Percentiles rank a stretch among this genome's conserved stretches.
These are phyloP conservation scores for Leucocoprinus gongylophorus DNA, from an alignment of 1,284 basidiomycete species.

Conservation along the genomic window DNA sequence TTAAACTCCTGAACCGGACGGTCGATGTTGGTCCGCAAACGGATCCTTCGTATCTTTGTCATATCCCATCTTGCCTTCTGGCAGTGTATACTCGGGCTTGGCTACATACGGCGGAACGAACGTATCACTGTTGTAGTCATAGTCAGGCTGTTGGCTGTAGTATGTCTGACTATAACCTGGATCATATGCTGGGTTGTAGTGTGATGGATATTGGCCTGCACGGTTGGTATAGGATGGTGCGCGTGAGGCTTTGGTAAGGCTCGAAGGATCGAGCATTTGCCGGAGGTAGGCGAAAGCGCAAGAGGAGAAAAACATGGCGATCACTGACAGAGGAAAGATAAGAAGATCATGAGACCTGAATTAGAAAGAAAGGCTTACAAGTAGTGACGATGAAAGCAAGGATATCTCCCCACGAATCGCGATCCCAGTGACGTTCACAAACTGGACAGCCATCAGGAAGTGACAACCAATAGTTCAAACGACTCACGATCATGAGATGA, in stretches of 20 bases:
- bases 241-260: constrained; percentile 28
- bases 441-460: constrained; percentile 16
- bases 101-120: constrained; percentile 5
- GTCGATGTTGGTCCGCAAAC: constrained; percentile 38
- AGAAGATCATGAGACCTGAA: background rate
- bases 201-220: constrained; percentile 27
- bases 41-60: constrained; percentile 35
- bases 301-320: constrained; percentile 51
- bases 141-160: constrained; percentile 2
- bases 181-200: constrained; percentile 37
- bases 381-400: constrained; percentile 50
- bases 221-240: constrained; percentile 27
- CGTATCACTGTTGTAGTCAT: background rate
- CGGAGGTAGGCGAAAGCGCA: constrained; percentile 64
- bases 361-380: constrained; percentile 26
- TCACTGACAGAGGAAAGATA: constrained; percentile 27
- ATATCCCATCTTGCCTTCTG: constrained; percentile 25
- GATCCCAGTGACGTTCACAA: constrained; percentile 50
- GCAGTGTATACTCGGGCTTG: constrained; percentile 15
- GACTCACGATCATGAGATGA: constrained; percentile 45
- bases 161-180: background rate
- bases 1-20: constrained; percentile 20
- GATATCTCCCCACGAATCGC: constrained; percentile 56
- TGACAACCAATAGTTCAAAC: background rate
- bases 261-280: constrained; percentile 59